phyloP scores from a whole-genome alignment of 2,329 filamentous ascomycete genomes.

The Xylaria polymorpha region DNA sequence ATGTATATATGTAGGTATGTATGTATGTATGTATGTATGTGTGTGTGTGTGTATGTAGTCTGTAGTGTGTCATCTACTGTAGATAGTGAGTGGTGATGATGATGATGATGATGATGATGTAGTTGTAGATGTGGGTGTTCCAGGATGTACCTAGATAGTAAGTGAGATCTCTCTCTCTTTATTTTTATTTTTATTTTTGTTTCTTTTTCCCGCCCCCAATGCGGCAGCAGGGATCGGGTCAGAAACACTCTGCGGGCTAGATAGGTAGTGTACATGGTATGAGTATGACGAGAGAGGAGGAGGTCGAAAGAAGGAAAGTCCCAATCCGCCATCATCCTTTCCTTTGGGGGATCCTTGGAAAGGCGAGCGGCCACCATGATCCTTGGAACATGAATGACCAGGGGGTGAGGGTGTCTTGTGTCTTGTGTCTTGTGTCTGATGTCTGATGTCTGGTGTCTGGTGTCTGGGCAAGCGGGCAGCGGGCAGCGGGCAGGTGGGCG shows the following conservation, averaged over 20 bases:
- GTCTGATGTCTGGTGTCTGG: no score
- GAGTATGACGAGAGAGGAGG: background rate
- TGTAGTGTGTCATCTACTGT: no score
- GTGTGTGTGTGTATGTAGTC: background rate
- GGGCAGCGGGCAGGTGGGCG: no score
- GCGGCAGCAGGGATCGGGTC: conserved; percentile 11
- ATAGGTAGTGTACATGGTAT: no score
- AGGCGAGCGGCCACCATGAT: background rate
- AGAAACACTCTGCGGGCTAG: background rate
- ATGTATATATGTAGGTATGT: no score
- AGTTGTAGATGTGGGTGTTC: no score
- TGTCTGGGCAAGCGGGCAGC: background rate
- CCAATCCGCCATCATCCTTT: background rate
- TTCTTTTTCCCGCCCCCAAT: background rate
- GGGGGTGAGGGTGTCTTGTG: conserved; percentile 1
- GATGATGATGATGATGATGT: no score
- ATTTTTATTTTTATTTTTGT: background rate
- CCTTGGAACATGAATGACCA: background rate
- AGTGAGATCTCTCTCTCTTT: no score
- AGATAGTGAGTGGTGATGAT: no score
- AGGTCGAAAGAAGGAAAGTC: conserved; percentile 1
- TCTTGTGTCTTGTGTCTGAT: no score
- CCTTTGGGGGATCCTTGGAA: background rate
- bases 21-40: background rate
- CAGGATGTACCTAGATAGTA: no score